phyloP scores from a whole-genome alignment of 2,329 filamentous ascomycete genomes.

The Microthyrium microscopicum region DNA sequence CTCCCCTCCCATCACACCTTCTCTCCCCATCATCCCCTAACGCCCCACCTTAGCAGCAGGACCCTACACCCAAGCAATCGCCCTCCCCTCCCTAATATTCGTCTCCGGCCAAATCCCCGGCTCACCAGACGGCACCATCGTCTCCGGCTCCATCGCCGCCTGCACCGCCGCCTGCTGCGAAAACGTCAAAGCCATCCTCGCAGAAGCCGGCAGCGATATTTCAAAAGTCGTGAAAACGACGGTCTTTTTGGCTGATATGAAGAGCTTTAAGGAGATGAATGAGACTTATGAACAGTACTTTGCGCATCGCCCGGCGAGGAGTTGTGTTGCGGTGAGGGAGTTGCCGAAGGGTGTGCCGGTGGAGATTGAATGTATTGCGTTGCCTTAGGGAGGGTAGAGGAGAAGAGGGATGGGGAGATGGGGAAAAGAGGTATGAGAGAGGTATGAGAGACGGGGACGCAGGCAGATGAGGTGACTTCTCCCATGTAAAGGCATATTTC shows the following conservation, averaged over 20 bases:
- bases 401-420: no score
- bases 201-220: slow-evolving; percentile 63
- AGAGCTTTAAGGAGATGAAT: slow-evolving; percentile 76
- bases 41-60: slow-evolving; percentile 6
- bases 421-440: no score
- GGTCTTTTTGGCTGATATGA: slow-evolving; percentile 86
- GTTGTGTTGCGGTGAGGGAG: slow-evolving; percentile 79
- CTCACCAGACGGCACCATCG: slow-evolving; percentile 41
- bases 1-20: slow-evolving; percentile 9
- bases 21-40: background rate
- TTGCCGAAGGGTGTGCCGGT: slow-evolving; percentile 74
- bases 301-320: slow-evolving; percentile 66
- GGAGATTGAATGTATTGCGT: slow-evolving; percentile 78
- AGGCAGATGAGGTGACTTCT: no score
- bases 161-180: slow-evolving; percentile 56
- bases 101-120: slow-evolving; percentile 65
- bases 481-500: no score
- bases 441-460: no score
- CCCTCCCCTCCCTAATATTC: slow-evolving; percentile 51
- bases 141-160: slow-evolving; percentile 48
- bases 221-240: slow-evolving; percentile 71
- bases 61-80: slow-evolving; percentile 37
- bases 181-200: slow-evolving; percentile 72
- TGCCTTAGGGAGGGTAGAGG: no score
- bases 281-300: slow-evolving; percentile 71